phyloP scores from a whole-genome alignment of 2,329 filamentous ascomycete genomes.

The Cyanodermella asteris region DNA sequence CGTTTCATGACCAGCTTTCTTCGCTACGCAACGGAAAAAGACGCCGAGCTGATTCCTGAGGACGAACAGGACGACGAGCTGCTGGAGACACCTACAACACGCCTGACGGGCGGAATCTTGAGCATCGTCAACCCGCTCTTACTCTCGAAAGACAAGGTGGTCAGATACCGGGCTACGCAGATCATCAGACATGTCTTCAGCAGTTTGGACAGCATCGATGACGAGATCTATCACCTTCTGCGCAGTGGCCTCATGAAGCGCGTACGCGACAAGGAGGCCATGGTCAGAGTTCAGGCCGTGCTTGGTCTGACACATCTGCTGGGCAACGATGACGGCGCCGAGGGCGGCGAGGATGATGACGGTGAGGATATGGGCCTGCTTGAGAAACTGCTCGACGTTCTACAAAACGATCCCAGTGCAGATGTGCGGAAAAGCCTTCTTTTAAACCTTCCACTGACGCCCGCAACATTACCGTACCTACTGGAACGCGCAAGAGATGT shows the following conservation, averaged over 20 bases:
- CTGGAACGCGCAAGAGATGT: conserved; percentile 79
- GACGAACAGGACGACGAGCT: conserved; percentile 47
- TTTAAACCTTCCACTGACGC: conserved; percentile 71
- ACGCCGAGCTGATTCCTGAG: conserved; percentile 41
- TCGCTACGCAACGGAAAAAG: conserved; percentile 42
- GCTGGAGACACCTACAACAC: conserved; percentile 63
- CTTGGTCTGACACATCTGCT: conserved; percentile 72
- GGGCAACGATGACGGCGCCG: conserved; percentile 45
- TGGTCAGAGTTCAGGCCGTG: conserved; percentile 80
- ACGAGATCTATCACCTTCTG: conserved; percentile 69
- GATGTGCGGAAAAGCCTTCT: conserved; percentile 79
- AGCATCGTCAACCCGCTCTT: conserved; percentile 54
- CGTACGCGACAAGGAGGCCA: conserved; percentile 80
- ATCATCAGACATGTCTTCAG: conserved; percentile 81
- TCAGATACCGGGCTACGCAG: conserved; percentile 76
- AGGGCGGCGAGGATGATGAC: conserved; percentile 42
- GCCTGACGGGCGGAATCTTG: conserved; percentile 55
- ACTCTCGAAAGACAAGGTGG: conserved; percentile 72
- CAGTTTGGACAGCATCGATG: conserved; percentile 75
- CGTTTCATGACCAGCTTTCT: conserved; percentile 78
- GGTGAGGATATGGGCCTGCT: conserved; percentile 46
- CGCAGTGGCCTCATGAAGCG: conserved; percentile 61
- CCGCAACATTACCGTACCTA: conserved; percentile 62
- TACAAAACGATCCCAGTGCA: conserved; percentile 85
- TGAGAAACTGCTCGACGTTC: conserved; percentile 62